Percentiles rank a stretch among this genome's conserved stretches.
phyloP scores from a whole-genome alignment of 1,284 basidiomycete genomes.

The Melampsora americana region DNA sequence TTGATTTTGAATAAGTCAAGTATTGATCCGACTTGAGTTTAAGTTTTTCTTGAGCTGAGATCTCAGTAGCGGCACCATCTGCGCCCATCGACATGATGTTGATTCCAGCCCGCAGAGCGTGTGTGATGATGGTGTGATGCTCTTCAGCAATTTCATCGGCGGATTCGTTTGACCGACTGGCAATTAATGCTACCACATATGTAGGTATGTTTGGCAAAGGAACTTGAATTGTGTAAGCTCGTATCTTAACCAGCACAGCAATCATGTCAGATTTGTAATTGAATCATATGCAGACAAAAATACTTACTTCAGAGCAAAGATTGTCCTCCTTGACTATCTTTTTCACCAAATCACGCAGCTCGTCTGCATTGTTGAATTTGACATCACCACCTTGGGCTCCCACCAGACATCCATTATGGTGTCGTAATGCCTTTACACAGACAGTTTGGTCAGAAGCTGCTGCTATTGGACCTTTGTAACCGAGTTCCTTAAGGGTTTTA shows the following conservation, averaged over 20 bases:
- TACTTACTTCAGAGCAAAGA: slow-evolving; percentile 18
- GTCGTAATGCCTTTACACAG: slow-evolving; percentile 14
- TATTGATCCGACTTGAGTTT: neutral
- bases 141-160: no score
- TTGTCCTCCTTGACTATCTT: neutral
- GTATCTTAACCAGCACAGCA: no score
- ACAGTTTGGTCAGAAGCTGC: slow-evolving; percentile 16
- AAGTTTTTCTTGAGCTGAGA: neutral
- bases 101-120: no score
- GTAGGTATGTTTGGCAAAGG: no score
- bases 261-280: neutral
- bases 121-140: no score
- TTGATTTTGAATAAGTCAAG: neutral
- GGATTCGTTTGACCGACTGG: no score
- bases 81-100: no score
- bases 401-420: slow-evolving; percentile 8
- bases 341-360: slow-evolving; percentile 9
- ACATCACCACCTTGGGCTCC: slow-evolving; percentile 27
- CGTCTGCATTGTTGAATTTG: neutral
- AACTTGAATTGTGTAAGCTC: no score
- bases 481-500: no score
- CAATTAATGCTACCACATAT: no score
- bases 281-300: neutral
- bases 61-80: slow-evolving; percentile 2
- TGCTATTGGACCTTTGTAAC: slow-evolving; percentile 5